Evolutionary conservation across 2,329 filamentous ascomycete species (phyloP).

Genomic region (Fusarium cyanostomum): DNA sequence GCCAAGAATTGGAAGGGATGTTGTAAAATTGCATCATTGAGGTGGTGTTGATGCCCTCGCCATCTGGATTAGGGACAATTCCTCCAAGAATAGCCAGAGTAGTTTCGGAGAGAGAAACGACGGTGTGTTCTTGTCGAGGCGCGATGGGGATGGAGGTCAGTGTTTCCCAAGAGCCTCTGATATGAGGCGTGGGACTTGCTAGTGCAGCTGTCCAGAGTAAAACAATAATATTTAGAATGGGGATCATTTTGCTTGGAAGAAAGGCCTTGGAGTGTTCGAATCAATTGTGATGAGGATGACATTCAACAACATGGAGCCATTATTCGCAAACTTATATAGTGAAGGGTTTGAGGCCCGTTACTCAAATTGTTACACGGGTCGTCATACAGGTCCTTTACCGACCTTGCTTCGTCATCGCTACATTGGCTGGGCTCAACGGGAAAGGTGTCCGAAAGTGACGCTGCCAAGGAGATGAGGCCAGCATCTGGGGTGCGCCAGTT

Average conservation of each 20-base stretch:
- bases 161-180: conserved; percentile 31
- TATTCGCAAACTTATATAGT: too few relatives aligned
- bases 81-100: conserved; percentile 43
- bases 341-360: too few relatives aligned
- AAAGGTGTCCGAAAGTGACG: too few relatives aligned
- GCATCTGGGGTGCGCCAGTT: too few relatives aligned
- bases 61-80: conserved; percentile 31
- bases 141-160: conserved; percentile 37
- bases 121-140: conserved; percentile 43
- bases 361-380: too few relatives aligned
- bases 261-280: too few relatives aligned
- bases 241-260: conserved; percentile 4
- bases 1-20: conserved; percentile 45
- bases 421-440: too few relatives aligned
- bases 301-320: too few relatives aligned
- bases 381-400: too few relatives aligned
- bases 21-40: conserved; percentile 46
- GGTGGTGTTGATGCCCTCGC: conserved; percentile 33
- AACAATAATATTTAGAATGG: not conserved
- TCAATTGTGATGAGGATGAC: too few relatives aligned
- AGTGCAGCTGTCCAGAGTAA: conserved; percentile 6
- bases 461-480: too few relatives aligned
- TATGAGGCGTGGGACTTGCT: conserved; percentile 10
- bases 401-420: too few relatives aligned
- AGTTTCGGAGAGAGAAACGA: conserved; percentile 35